Conservation (phyloP, 169 alveolate species). For the Perkinsus chesapeaki region DNA sequence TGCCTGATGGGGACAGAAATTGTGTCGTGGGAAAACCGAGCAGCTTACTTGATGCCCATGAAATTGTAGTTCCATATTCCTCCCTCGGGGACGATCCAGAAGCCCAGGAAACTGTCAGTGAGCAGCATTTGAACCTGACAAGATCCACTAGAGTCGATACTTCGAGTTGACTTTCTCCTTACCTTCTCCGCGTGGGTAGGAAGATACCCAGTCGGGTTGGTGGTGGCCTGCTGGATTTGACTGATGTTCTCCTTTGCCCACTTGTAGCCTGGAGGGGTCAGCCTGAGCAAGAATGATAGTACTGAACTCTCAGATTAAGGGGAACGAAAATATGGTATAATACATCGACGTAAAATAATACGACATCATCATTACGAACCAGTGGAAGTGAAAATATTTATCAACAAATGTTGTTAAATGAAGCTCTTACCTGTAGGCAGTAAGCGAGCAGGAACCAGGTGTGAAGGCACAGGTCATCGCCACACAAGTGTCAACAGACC, state of each 20-base stretch:
- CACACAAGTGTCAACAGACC: constrained; percentile 24
- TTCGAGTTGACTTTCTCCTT: constrained; percentile 19
- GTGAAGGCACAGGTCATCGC: constrained; percentile 73
- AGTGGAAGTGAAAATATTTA: too few relatives aligned
- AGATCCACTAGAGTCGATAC: neutral
- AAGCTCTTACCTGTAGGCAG: constrained; percentile 58
- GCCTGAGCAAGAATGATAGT: too few relatives aligned
- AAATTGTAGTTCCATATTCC: constrained; percentile 98
- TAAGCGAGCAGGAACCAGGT: constrained; percentile 94
- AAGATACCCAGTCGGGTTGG: constrained; percentile 42
- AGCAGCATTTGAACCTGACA: constrained; percentile 88
- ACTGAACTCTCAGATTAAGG: too few relatives aligned
- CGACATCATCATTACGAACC: too few relatives aligned
- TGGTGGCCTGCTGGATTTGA: constrained; percentile 20
- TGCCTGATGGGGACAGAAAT: constrained; percentile 50
- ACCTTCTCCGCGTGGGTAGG: constrained; percentile 43
- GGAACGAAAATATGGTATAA: too few relatives aligned
- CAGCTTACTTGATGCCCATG: constrained; percentile 79
- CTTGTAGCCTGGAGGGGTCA: constrained; percentile 84
- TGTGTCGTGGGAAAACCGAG: neutral
- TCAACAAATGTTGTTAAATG: too few relatives aligned
- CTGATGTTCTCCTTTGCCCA: constrained; percentile 77
- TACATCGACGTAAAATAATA: too few relatives aligned
- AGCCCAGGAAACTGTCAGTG: constrained; percentile 95
- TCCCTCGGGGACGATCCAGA: constrained; percentile 96